phyloP scores from a whole-genome alignment of 148 eudicot genomes.

The Oxyria digyna region DNA sequence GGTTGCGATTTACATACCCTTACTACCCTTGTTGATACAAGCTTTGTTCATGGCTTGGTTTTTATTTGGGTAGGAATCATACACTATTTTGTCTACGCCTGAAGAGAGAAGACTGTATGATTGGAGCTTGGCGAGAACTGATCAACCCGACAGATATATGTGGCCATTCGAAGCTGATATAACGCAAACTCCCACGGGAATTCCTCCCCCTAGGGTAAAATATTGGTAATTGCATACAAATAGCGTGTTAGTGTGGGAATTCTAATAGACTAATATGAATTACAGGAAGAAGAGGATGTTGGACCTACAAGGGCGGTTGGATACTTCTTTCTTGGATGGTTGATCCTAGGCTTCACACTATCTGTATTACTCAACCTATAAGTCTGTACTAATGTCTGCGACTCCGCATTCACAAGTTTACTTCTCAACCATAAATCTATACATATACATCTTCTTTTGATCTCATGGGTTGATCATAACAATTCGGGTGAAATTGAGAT shows the following conservation, averaged over 20 bases:
- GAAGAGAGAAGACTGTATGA: conserved; percentile 69
- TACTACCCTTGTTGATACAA: neutral
- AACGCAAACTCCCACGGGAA: conserved; percentile 26
- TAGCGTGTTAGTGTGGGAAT: neutral
- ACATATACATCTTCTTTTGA: neutral
- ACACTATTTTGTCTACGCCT: conserved; percentile 46
- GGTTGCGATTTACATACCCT: conserved; percentile 14
- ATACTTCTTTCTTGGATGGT: conserved; percentile 48
- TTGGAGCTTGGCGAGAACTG: conserved; percentile 69
- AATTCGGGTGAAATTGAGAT: neutral
- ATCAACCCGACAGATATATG: conserved; percentile 37
- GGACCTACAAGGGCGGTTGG: conserved; percentile 63
- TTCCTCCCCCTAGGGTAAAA: conserved; percentile 70
- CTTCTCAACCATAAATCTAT: neutral
- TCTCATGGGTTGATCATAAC: neutral
- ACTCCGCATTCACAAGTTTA: neutral
- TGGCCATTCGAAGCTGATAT: conserved; percentile 83
- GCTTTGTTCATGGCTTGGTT: neutral
- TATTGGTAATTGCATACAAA: neutral
- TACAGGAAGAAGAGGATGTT: conserved; percentile 63
- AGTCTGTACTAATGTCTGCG: neutral
- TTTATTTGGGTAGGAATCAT: conserved; percentile 35
- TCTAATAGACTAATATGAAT: neutral
- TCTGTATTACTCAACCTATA: conserved; percentile 36
- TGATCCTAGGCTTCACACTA: conserved; percentile 26